Evolutionary conservation across 306 rosid species (phyloP).

Genomic region (Sechiopsis laciniata): DNA sequence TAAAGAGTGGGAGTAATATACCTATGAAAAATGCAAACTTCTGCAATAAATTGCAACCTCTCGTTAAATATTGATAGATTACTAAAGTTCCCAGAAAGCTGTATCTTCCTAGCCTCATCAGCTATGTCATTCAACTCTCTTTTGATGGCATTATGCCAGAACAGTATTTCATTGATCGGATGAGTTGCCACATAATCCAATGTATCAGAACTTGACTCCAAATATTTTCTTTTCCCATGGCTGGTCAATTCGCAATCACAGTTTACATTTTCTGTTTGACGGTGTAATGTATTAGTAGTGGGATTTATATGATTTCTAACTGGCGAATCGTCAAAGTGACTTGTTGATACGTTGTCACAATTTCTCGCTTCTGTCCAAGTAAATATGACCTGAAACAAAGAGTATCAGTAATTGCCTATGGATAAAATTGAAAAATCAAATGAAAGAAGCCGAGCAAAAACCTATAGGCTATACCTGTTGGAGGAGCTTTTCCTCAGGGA

Average conservation of each 20-base stretch:
- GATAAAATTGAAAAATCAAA: background rate
- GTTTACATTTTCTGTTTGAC: conserved; percentile 37
- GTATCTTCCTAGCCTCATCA: conserved; percentile 42
- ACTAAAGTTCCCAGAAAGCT: conserved; percentile 63
- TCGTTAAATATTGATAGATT: conserved; percentile 78
- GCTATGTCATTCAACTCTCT: conserved; percentile 85
- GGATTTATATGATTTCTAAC: conserved; percentile 30
- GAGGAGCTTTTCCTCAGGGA: conserved; percentile 95
- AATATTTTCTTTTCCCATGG: conserved; percentile 74
- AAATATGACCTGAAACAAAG: conserved; percentile 72
- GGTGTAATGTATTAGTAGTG: conserved; percentile 40
- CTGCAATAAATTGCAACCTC: conserved; percentile 90
- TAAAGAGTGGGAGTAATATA: conserved; percentile 27
- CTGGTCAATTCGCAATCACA: conserved; percentile 52
- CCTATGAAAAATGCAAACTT: conserved; percentile 99
- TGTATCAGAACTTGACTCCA: conserved; percentile 48
- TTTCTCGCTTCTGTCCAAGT: conserved; percentile 78
- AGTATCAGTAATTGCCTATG: conserved; percentile 26
- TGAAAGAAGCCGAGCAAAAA: conserved; percentile 21
- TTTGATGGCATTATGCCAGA: conserved; percentile 95
- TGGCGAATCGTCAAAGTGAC: conserved; percentile 41
- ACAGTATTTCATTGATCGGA: conserved; percentile 89
- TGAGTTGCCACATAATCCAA: conserved; percentile 49
- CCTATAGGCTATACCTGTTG: conserved; percentile 77
- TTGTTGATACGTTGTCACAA: conserved; percentile 30